Base-by-base conservation (phyloP, 148 eudicot genomes). In the Hydrangea macrophylla region DNA sequence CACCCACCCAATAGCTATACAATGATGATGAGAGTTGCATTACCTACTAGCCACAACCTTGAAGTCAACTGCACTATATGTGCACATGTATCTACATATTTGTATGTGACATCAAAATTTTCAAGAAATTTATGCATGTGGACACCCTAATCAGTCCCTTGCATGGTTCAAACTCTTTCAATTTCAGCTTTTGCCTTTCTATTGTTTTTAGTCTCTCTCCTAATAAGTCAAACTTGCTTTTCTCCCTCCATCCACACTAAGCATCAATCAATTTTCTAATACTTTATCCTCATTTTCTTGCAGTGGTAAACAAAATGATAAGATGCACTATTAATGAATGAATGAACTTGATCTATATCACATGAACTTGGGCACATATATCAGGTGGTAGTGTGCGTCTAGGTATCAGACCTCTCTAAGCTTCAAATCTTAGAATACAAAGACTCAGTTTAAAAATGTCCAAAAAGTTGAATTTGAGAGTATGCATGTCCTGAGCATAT, bases 61-160 rank as follows among this genome's bases (percentile, higher is more conserved):
- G 20, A 58, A 64, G 79, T 75, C 79, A 75, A 75, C 59, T 60
- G 54, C 62, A 67, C 61, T 67, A n/a, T n/a, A n/a, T n/a, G n/a
- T n/a, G n/a, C n/a, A n/a, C n/a, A n/a, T n/a, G n/a, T n/a, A n/a
- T n/a, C n/a, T n/a, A n/a, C n/a, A n/a, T n/a, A 37, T 22, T 7
- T 64, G 8, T 37, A 42, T 69, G 53, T 68, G 35, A 27, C 58
- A 36, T n/a, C n/a, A n/a, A n/a, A n/a, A n/a, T n/a, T 0, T 42
- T 15, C 35, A 59, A 48, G 54, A 40, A 48, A 40, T 40, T 37
- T 26, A 30, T 64, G 66, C 66, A 65, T 35, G 62, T 64, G 71
- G 56, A 58, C 62, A 53, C 55, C 18, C 33, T 0, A 9, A 33
- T 32, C 42, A 26, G 27, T 39, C n/a, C 31, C 27, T 65, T 76